These are phyloP conservation scores for Epithele typhae DNA, from an alignment of 768 basidiomycete genomes.

Conservation along the genomic window DNA sequence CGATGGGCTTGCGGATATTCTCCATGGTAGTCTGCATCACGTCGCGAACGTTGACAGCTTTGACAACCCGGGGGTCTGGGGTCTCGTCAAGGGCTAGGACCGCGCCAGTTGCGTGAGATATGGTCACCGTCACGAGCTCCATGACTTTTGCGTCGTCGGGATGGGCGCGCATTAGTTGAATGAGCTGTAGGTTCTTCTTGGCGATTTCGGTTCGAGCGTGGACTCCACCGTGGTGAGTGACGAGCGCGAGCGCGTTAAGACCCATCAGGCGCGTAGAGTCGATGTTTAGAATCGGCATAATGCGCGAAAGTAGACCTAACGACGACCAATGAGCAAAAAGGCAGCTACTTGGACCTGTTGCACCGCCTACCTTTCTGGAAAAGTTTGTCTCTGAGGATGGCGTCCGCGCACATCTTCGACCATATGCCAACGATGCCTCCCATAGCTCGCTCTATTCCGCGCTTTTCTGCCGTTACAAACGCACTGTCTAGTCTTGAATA, in stretches of 20 bases:
- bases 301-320: constrained; percentile 51
- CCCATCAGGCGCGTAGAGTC: constrained; percentile 48
- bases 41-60: constrained; percentile 31
- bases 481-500: constrained; percentile 46
- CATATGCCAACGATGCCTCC: constrained; percentile 61
- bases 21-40: constrained; percentile 41
- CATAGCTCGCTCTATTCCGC: constrained; percentile 41
- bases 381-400: constrained; percentile 55
- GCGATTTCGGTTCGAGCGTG: constrained; percentile 50
- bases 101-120: constrained; percentile 40
- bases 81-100: constrained; percentile 38
- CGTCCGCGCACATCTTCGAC: constrained; percentile 59
- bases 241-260: constrained; percentile 49
- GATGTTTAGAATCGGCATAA: constrained; percentile 49
- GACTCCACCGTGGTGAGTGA: constrained; percentile 58
- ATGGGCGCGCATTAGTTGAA: constrained; percentile 43
- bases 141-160: constrained; percentile 47
- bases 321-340: not conserved
- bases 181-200: constrained; percentile 35
- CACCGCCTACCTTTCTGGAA: constrained; percentile 45
- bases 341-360: not conserved
- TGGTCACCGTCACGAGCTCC: constrained; percentile 46
- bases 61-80: constrained; percentile 33
- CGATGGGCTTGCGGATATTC: constrained; percentile 39
- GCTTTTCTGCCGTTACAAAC: constrained; percentile 34